Conservation (phyloP, 176 grass and related monocot species). For the Thalia dealbata region DNA sequence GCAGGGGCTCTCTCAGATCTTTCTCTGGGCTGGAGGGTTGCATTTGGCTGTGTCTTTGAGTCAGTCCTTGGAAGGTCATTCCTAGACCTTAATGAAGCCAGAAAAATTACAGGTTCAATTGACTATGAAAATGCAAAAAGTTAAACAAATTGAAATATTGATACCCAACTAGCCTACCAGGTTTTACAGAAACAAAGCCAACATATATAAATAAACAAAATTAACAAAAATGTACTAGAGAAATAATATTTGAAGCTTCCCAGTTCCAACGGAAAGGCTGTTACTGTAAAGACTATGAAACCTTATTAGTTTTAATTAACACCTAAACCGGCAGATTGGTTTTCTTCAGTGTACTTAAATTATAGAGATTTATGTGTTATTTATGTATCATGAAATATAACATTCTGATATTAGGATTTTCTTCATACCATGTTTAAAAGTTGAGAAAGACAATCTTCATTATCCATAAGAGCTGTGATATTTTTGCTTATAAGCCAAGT, state of each 20-base stretch:
- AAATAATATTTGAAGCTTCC: too few relatives aligned
- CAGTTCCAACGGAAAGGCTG: not conserved
- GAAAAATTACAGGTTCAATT: not conserved
- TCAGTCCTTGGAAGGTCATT: constrained; percentile 60
- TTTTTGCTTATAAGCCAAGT: not conserved
- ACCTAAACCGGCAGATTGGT: not conserved
- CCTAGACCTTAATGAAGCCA: constrained; percentile 39
- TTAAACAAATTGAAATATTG: not conserved
- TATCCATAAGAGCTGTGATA: not conserved
- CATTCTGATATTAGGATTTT: not conserved
- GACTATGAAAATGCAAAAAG: not conserved
- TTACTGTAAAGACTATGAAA: not conserved
- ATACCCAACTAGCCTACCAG: not conserved
- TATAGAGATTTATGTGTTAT: not conserved
- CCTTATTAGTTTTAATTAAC: not conserved
- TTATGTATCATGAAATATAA: not conserved
- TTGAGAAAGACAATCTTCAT: not conserved
- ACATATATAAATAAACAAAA: too few relatives aligned
- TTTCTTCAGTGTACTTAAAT: not conserved
- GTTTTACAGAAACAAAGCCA: too few relatives aligned
- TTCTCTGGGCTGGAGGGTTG: constrained; percentile 29
- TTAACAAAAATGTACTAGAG: too few relatives aligned
- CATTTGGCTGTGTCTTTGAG: constrained; percentile 40
- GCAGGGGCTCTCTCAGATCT: constrained; percentile 31
- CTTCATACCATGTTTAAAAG: not conserved